phyloP scores from a whole-genome alignment of 2,329 filamentous ascomycete genomes.

The Tolypocladium ovalisporum region DNA sequence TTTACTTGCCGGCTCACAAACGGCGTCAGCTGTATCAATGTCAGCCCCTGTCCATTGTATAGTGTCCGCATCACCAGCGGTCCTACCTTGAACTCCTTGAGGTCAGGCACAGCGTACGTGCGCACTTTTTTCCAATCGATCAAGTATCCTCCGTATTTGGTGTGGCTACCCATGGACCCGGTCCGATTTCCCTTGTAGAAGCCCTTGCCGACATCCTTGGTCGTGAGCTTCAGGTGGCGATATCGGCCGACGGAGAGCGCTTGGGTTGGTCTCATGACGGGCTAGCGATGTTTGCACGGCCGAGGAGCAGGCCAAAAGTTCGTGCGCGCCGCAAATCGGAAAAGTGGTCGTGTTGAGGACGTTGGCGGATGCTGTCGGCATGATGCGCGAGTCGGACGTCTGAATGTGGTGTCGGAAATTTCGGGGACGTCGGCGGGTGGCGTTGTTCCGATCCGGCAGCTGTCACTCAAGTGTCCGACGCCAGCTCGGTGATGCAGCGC shows the following conservation, averaged over 20 bases:
- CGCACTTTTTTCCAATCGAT: slow-evolving; percentile 83
- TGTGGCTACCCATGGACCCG: slow-evolving; percentile 78
- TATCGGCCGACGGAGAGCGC: slow-evolving; percentile 55
- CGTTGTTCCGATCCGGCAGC: slow-evolving; percentile 19
- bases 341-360: background rate
- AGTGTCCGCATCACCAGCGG: background rate
- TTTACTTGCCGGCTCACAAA: slow-evolving; percentile 59
- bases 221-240: slow-evolving; percentile 71
- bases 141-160: slow-evolving; percentile 70
- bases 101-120: slow-evolving; percentile 72
- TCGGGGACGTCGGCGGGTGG: slow-evolving; percentile 7
- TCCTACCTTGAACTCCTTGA: slow-evolving; percentile 62
- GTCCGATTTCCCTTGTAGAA: slow-evolving; percentile 96
- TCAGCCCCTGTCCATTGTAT: slow-evolving; percentile 5
- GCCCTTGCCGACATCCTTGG: slow-evolving; percentile 84
- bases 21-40: slow-evolving; percentile 55
- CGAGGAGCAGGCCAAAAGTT: background rate
- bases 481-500: background rate
- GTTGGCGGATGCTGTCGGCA: background rate
- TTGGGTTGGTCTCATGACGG: slow-evolving; percentile 56
- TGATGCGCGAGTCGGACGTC: background rate
- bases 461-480: background rate
- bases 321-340: background rate
- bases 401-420: slow-evolving; percentile 5
- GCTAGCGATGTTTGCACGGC: background rate